These are phyloP conservation scores for Polysphondylium violaceum DNA, from an alignment of 78 protist genomes.

Conservation along the genomic window DNA sequence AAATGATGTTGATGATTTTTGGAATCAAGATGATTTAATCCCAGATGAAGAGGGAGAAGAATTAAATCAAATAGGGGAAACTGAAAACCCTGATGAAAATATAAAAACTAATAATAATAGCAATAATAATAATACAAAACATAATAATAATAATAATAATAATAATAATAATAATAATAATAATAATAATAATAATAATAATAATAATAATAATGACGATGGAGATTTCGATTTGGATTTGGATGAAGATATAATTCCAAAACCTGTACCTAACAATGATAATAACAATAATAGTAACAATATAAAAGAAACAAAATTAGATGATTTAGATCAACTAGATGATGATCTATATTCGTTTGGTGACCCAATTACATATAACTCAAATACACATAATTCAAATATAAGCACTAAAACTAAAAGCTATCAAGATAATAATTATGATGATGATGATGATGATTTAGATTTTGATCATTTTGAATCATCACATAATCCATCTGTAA, in stretches of 20 bases:
- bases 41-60: background rate
- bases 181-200: no score
- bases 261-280: background rate
- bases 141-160: background rate
- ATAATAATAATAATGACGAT: background rate
- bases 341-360: background rate
- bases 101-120: background rate
- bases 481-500: no score
- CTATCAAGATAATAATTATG: no score
- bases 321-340: background rate
- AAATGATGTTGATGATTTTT: background rate
- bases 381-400: no score
- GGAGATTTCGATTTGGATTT: background rate
- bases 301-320: slow-evolving; percentile 64
- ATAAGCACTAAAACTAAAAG: no score
- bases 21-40: background rate
- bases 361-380: background rate
- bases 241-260: background rate
- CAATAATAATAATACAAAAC: background rate
- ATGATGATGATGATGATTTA: no score
- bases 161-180: no score
- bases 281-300: background rate
- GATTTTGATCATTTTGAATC: no score
- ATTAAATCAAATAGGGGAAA: background rate
- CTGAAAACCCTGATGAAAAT: background rate